Evolutionary conservation across 176 grass and related monocot species (phyloP), one percentile per base, ranked within the genome.

Genomic region (Eremochloa ophiuroides): DNA sequence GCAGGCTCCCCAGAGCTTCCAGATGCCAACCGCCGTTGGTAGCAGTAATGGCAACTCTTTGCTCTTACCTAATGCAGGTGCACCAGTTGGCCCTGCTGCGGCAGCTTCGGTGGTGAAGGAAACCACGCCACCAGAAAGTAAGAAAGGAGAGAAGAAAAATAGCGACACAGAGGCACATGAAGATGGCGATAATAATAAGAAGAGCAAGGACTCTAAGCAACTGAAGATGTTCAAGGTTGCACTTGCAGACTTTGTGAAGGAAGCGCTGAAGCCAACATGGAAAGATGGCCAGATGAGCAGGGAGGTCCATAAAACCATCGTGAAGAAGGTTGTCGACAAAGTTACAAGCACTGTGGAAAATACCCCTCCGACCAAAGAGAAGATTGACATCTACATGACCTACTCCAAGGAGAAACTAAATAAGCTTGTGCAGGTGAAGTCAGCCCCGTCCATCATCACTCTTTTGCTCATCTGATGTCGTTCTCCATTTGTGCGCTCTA

Each of bases 321-420:
- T 99, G 77, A 99, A 99, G 86, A 99, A 96, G 80, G 97, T 99
- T 27, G 91, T 99, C 1, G 91, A 99, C 66, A 99, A 99, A 69
- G 97, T 99, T 69, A 93, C 85, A 17, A 78, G 91, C 88, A 85
- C 93, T 11, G 82, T 99, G 14, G 92, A 96, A 34, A 93, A 87
- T 29, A 61, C 83, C 55, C 97, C 93, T 84, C 93, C 89, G 35
- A 99, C 87, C 44, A 94, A 96, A 79, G 97, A 99, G 68, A 99
- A 99, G 88, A 93, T 99, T 4, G 91, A 99, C 74, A 35, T 84
- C 28, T 99, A 99, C 72, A 86, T 99, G 80, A 79, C 83, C 29
- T 90, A 93, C 75, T 96, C 97, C 1, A 99, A 88, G 53, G 70
- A 88, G 44, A 99, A 99, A 47, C 87, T 99, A 31, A 76, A 42